Conservation (phyloP, 2,329 filamentous ascomycete species). For the Bipolaris cookei region DNA sequence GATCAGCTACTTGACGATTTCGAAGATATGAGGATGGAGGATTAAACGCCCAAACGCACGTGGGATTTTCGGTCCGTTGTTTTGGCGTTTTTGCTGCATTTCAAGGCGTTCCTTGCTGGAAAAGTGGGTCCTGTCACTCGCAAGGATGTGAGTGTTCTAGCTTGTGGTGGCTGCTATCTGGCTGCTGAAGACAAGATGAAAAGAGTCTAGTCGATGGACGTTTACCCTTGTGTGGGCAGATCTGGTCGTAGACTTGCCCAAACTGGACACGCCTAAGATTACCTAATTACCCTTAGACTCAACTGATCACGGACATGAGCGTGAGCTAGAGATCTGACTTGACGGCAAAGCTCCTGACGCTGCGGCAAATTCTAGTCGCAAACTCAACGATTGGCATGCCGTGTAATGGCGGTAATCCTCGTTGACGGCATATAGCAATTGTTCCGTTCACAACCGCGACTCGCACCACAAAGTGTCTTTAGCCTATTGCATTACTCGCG, state of each 20-base stretch:
- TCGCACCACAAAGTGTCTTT: no score
- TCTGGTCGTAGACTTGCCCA: background rate
- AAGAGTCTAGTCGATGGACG: background rate
- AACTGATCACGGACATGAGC: background rate
- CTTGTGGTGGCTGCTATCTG: background rate
- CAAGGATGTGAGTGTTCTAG: background rate
- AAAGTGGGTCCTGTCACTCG: constrained; percentile 2
- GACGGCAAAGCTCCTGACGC: background rate
- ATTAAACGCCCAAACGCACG: constrained; percentile 18
- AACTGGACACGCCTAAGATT: background rate
- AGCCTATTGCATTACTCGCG: no score
- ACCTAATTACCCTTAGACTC: background rate
- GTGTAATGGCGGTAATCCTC: background rate
- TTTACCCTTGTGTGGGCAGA: background rate
- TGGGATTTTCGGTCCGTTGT: background rate
- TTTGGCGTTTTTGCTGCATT: constrained; percentile 15
- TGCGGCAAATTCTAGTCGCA: background rate
- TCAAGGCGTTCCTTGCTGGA: constrained; percentile 10
- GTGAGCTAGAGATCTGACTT: background rate
- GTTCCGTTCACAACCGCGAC: no score
- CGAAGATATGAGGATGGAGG: constrained; percentile 81
- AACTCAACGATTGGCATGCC: background rate
- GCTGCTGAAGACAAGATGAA: background rate
- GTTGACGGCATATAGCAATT: no score
- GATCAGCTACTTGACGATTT: constrained; percentile 82